These are phyloP conservation scores for Pyrenophora graminea DNA, from an alignment of 2,329 filamentous ascomycete genomes.

Conservation along the genomic window DNA sequence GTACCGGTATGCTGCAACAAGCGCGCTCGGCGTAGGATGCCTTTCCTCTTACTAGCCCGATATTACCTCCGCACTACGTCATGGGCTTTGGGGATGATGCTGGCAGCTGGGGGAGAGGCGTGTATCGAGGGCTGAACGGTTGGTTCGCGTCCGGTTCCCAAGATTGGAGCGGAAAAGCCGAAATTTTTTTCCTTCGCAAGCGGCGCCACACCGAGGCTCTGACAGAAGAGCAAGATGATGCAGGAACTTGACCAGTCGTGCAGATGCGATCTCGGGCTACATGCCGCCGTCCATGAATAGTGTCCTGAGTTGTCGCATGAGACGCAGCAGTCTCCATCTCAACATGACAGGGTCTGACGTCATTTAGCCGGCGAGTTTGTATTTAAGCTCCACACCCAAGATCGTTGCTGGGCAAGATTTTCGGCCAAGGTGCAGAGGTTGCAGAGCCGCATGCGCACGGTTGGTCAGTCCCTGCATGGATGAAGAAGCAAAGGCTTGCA, in stretches of 20 bases:
- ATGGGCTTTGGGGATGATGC: slow-evolving; percentile 12
- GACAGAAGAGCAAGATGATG: slow-evolving; percentile 1
- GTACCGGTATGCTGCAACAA: slow-evolving; percentile 19
- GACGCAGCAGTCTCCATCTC: slow-evolving; percentile 21
- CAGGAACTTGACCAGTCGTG: slow-evolving; percentile 3
- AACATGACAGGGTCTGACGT: slow-evolving; percentile 30
- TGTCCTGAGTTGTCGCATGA: slow-evolving; percentile 22
- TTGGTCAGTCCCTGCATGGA: slow-evolving; percentile 29
- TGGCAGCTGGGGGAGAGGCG: neutral
- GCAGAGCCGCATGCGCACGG: slow-evolving; percentile 36
- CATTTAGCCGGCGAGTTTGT: slow-evolving; percentile 19
- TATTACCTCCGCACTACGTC: slow-evolving; percentile 25
- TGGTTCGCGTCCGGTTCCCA: slow-evolving; percentile 1
- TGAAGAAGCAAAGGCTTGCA: too few relatives aligned
- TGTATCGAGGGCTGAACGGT: slow-evolving; percentile 1
- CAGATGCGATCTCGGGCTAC: slow-evolving; percentile 16
- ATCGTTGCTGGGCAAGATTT: slow-evolving; percentile 30
- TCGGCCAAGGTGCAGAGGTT: slow-evolving; percentile 34
- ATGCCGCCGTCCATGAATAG: slow-evolving; percentile 18
- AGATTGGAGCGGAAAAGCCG: neutral
- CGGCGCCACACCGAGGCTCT: slow-evolving; percentile 1
- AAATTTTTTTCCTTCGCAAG: neutral
- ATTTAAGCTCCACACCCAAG: slow-evolving; percentile 19
- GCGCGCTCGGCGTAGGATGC: slow-evolving; percentile 27
- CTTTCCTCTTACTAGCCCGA: slow-evolving; percentile 24